Conservation (phyloP, 371 early-diverging fungal species). For the Capillidium rhysosporum region DNA sequence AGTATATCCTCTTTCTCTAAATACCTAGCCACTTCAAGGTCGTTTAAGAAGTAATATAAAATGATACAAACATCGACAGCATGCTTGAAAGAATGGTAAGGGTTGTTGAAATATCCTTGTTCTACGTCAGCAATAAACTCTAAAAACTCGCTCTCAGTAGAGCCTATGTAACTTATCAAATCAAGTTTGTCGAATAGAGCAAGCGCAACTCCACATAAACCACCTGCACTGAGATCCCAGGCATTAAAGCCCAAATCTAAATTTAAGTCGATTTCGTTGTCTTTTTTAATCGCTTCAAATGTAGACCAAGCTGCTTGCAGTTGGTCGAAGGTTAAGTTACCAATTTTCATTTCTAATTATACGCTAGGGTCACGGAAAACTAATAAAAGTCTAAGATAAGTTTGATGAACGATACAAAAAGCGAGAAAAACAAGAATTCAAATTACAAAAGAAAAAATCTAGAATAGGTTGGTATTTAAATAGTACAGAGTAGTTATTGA, state of each 20-base stretch:
- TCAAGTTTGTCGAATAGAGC: not conserved
- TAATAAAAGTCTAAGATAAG: too few relatives aligned
- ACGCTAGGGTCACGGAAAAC: too few relatives aligned
- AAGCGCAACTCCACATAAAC: not conserved
- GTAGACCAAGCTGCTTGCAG: not conserved
- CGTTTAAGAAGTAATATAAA: conserved; percentile 43
- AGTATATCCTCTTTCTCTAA: conserved; percentile 46
- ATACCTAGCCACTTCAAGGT: conserved; percentile 34
- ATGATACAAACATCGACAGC: conserved; percentile 72
- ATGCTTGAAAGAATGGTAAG: conserved; percentile 79
- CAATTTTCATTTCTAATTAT: too few relatives aligned
- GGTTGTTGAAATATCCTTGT: conserved; percentile 48
- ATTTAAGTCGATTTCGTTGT: not conserved
- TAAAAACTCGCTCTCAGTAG: conserved; percentile 23
- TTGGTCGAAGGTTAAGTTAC: not conserved
- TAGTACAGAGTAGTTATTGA: too few relatives aligned
- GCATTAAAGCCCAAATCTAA: conserved; percentile 1
- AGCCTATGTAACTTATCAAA: not conserved
- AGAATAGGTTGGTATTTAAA: too few relatives aligned
- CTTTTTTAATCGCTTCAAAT: not conserved
- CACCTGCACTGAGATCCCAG: conserved; percentile 1
- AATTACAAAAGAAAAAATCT: too few relatives aligned
- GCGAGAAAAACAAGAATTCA: too few relatives aligned
- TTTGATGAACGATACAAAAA: too few relatives aligned
- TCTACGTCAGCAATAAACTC: conserved; percentile 69